Evolutionary conservation across 331 rosid species (phyloP).

Genomic region (Saraca asoca): DNA sequence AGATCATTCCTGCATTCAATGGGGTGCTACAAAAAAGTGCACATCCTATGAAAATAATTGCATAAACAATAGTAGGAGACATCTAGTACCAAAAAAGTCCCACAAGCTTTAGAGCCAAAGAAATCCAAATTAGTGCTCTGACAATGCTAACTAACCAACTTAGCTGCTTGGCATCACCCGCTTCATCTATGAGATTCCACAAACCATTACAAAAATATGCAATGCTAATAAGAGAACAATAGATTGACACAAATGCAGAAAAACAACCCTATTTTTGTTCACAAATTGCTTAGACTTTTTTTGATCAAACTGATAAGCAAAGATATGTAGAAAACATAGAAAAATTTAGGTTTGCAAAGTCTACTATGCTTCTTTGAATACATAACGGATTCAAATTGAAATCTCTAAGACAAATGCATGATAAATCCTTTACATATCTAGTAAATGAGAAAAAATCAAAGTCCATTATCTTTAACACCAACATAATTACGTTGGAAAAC

Average conservation of each 20-base stretch:
- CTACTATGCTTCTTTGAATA: constrained; percentile 36
- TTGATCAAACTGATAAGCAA: constrained; percentile 26
- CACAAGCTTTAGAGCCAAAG: constrained; percentile 29
- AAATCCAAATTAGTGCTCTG: constrained; percentile 29
- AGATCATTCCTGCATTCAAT: background rate
- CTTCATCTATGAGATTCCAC: background rate
- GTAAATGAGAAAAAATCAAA: constrained; percentile 8
- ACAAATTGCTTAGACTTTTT: no score
- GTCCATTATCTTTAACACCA: background rate
- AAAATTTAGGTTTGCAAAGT: constrained; percentile 39
- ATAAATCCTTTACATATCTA: constrained; percentile 30
- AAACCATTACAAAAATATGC: constrained; percentile 40
- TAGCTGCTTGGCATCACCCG: background rate
- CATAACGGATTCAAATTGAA: constrained; percentile 42
- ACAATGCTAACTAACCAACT: constrained; percentile 27
- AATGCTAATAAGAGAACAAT: constrained; percentile 40
- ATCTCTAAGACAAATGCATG: constrained; percentile 43
- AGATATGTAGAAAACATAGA: constrained; percentile 30
- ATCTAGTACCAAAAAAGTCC: no score
- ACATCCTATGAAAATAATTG: background rate
- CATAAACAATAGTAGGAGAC: background rate
- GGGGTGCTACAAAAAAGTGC: background rate
- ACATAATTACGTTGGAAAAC: no score
- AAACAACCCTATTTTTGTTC: no score
- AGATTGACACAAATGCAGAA: no score